phyloP scores from a whole-genome alignment of 768 basidiomycete genomes.

The Amanita rimosa region DNA sequence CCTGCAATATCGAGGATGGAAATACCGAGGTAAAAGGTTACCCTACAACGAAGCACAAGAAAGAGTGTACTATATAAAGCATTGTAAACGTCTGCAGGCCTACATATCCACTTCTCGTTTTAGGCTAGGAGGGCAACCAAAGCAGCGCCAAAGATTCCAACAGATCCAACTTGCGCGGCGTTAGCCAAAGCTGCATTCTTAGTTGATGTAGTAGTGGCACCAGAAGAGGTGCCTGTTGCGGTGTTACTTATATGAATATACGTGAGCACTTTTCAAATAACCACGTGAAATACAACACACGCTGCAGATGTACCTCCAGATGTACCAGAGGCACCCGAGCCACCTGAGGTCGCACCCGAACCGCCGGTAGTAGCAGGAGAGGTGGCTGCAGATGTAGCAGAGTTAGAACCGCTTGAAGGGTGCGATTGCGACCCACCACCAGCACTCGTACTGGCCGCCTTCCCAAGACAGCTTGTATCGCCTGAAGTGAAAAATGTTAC shows the following conservation, averaged over 20 bases:
- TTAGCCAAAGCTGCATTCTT: slow-evolving; percentile 20
- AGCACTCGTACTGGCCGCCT: slow-evolving; percentile 7
- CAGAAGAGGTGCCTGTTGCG: not conserved
- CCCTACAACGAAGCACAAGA: slow-evolving; percentile 1
- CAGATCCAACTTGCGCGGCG: slow-evolving; percentile 25
- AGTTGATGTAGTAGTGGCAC: slow-evolving; percentile 10
- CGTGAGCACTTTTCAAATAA: not conserved
- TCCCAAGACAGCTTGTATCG: slow-evolving; percentile 10
- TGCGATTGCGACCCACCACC: slow-evolving; percentile 3
- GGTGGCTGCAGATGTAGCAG: slow-evolving; percentile 7
- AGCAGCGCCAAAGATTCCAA: slow-evolving; percentile 30
- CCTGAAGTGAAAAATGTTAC: slow-evolving; percentile 13
- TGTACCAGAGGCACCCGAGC: not conserved
- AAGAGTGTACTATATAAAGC: slow-evolving; percentile 4
- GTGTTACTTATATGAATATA: not conserved
- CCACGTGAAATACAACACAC: not conserved
- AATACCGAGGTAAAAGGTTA: too few species aligned
- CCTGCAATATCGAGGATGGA: too few species aligned
- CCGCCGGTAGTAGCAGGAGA: slow-evolving; percentile 9
- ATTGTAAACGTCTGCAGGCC: not conserved
- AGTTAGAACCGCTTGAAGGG: slow-evolving; percentile 2
- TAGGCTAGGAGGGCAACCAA: slow-evolving; percentile 30
- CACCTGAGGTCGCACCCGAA: not conserved
- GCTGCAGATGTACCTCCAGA: not conserved
- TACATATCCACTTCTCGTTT: slow-evolving; percentile 11